Conservation (phyloP, 2,329 filamentous ascomycete genomes). For the Fusarium torreyae region DNA sequence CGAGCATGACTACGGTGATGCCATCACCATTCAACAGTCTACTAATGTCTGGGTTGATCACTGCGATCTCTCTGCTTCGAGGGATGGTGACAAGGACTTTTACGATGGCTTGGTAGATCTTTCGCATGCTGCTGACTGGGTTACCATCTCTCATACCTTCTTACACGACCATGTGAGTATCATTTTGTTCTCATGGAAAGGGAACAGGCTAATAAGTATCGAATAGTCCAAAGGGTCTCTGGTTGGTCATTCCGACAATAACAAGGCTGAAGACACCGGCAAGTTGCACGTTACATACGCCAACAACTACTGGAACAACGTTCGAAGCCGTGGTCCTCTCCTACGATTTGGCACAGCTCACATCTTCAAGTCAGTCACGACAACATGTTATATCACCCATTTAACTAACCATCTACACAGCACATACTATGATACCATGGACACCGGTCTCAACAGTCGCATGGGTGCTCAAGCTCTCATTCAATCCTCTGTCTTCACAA, state of each 20-base stretch:
- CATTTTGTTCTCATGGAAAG: rapidly evolving
- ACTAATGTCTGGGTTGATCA: conserved; percentile 66
- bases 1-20: conserved; percentile 63
- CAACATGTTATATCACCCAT: rapidly evolving
- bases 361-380: conserved; percentile 50
- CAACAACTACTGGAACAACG: conserved; percentile 73
- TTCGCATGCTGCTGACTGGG: conserved; percentile 60
- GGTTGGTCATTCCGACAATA: conserved; percentile 73
- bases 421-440: conserved; percentile 47
- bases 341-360: conserved; percentile 75
- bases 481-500: conserved; percentile 43
- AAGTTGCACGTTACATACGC: conserved; percentile 71
- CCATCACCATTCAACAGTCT: conserved; percentile 64
- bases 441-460: conserved; percentile 46
- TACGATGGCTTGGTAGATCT: conserved; percentile 63
- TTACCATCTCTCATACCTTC: conserved; percentile 61
- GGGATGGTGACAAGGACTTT: conserved; percentile 59
- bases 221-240: conserved; percentile 68
- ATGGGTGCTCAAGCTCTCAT: conserved; percentile 46
- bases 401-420: conserved; percentile 1
- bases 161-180: conserved; percentile 58
- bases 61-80: conserved; percentile 58
- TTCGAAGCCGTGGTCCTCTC: conserved; percentile 72
- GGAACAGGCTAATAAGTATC: rapidly evolving
- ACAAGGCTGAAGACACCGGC: conserved; percentile 70